A percentile compares a stretch with the other conserved stretches of the same genome.
Evolutionary conservation across 208 protist species (phyloP).

Genomic region (Trypanosoma melophagium): DNA sequence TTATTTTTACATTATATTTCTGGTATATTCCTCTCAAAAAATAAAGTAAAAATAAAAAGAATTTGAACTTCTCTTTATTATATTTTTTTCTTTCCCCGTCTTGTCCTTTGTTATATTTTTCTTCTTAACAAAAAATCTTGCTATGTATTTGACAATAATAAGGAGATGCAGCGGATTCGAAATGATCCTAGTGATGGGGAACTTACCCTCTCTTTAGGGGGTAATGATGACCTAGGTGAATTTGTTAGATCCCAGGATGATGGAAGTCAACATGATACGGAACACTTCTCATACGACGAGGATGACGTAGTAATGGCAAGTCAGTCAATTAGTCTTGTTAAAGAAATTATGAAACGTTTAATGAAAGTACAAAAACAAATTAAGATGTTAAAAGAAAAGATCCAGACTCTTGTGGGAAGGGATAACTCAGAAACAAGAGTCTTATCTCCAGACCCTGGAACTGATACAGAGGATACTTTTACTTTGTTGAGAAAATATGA

Average conservation of each 20-base stretch:
- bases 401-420: neutral
- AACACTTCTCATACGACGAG: constrained; percentile 25
- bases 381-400: constrained; percentile 15
- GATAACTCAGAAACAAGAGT: neutral
- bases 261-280: constrained; percentile 3
- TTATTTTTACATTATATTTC: too few species aligned
- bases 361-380: constrained; percentile 31
- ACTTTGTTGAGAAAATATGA: constrained; percentile 17
- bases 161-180: constrained; percentile 3
- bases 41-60: too few species aligned
- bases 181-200: neutral
- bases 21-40: too few species aligned
- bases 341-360: constrained; percentile 34
- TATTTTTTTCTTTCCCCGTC: too few species aligned
- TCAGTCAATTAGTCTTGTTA: constrained; percentile 27
- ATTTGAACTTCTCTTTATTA: too few species aligned
- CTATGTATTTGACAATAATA: neutral
- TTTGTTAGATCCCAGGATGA: neutral
- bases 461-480: constrained; percentile 8
- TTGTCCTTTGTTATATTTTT: constrained; percentile 6
- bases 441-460: neutral
- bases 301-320: constrained; percentile 24
- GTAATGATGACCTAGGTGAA: constrained; percentile 6
- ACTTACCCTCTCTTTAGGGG: neutral
- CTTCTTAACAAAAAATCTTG: neutral